Percentiles rank a stretch among this genome's conserved stretches.
phyloP scores from a whole-genome alignment of 805 yeast genomes.

The Candida oleophila region DNA sequence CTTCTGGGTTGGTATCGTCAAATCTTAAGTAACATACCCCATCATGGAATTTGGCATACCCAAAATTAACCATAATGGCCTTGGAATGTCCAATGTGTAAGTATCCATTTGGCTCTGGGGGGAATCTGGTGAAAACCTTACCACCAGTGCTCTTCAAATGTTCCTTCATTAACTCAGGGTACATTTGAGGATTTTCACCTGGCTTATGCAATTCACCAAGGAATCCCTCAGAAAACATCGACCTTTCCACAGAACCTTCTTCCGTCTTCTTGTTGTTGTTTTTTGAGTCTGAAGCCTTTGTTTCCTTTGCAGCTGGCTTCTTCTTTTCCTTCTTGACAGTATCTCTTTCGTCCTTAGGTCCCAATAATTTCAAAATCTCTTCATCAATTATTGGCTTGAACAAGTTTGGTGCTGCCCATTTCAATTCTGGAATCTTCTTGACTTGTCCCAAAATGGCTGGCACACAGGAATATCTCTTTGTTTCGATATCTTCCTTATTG shows the following conservation, averaged over 20 bases:
- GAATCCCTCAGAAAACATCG: conserved; percentile 95
- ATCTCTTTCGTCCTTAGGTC: conserved; percentile 97
- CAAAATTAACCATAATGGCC: conserved; percentile 97
- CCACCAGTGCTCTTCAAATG: conserved; percentile 81
- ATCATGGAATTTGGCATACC: conserved; percentile 83
- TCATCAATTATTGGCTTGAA: conserved; percentile 88
- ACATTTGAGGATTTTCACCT: conserved; percentile 91
- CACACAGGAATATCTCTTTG: conserved; percentile 77
- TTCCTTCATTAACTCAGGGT: conserved; percentile 77
- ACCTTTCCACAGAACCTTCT: conserved; percentile 38
- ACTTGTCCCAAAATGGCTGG: conserved; percentile 77
- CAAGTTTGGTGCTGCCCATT: conserved; percentile 88
- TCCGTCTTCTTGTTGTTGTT: conserved; percentile 9
- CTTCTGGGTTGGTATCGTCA: conserved; percentile 98
- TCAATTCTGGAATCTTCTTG: conserved; percentile 69
- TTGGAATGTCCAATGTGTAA: conserved; percentile 97
- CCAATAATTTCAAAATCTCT: conserved; percentile 67
- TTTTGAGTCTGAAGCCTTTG: conserved; percentile 5
- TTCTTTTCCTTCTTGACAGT: conserved; percentile 74
- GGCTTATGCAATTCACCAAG: conserved; percentile 92
- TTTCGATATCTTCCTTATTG: conserved; percentile 57
- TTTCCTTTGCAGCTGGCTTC: conserved; percentile 22
- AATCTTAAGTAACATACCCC: conserved; percentile 91
- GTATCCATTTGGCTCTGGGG: conserved; percentile 98
- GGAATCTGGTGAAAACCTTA: conserved; percentile 88